These are phyloP conservation scores for Emergomyces africanus DNA, from an alignment of 2,329 filamentous ascomycete species.

Conservation along the genomic window DNA sequence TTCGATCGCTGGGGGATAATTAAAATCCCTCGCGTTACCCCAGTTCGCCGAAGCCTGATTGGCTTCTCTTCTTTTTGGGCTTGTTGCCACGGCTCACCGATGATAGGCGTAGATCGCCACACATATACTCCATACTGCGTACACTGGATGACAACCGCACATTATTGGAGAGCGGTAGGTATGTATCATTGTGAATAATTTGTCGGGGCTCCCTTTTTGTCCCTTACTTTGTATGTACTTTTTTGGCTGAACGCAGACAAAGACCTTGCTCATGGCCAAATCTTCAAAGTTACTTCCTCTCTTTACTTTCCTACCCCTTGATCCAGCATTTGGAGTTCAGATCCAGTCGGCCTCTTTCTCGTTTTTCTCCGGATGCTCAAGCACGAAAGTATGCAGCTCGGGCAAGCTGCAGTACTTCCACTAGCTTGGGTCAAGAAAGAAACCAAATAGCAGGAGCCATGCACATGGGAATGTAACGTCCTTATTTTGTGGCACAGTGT, in stretches of 20 bases:
- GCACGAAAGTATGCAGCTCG: not conserved
- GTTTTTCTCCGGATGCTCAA: not conserved
- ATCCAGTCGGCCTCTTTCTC: not conserved
- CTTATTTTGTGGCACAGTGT: not conserved
- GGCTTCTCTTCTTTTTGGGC: not conserved
- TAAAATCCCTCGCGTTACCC: not conserved
- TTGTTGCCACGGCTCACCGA: not conserved
- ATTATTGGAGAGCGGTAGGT: not conserved
- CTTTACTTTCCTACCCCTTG: not conserved
- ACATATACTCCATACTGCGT: not conserved
- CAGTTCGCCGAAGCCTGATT: not conserved
- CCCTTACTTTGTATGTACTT: not conserved
- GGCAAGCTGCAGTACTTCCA: not conserved
- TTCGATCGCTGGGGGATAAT: not conserved
- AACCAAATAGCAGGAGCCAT: not conserved
- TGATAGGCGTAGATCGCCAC: not conserved
- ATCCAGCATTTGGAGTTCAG: not conserved
- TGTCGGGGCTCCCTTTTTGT: not conserved
- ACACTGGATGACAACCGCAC: not conserved
- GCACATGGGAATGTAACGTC: not conserved
- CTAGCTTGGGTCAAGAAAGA: not conserved
- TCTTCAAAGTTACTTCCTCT: not conserved
- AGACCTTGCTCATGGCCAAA: not conserved
- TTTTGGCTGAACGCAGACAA: not conserved
- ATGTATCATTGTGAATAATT: not conserved